Conservation (phyloP, 176 grass and related monocot species). For the Eremochloa ophiuroides region DNA sequence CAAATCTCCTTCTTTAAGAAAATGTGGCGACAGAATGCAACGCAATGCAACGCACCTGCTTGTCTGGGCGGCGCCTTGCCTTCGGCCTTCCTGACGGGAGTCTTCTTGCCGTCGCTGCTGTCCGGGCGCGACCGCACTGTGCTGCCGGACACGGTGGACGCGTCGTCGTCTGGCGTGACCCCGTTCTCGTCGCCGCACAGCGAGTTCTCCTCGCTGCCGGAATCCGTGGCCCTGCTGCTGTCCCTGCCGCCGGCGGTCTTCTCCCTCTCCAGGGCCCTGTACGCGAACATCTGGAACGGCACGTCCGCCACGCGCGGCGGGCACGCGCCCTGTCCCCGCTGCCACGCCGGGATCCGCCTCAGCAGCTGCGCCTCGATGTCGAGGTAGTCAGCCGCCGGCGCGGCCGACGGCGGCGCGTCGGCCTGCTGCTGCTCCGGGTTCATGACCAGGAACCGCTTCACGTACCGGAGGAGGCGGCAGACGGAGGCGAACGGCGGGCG, state of each 20-base stretch:
- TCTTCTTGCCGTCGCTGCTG: constrained; percentile 36
- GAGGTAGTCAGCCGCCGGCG: constrained; percentile 54
- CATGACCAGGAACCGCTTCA: constrained; percentile 79
- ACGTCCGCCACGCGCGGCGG: constrained; percentile 39
- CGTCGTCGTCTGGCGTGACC: constrained; percentile 45
- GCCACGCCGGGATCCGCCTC: constrained; percentile 47
- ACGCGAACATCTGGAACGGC: constrained; percentile 93
- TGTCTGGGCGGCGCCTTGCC: constrained; percentile 39
- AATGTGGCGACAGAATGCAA: background rate
- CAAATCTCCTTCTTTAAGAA: background rate
- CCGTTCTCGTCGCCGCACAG: constrained; percentile 69
- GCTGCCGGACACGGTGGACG: constrained; percentile 15
- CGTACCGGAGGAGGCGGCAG: constrained; percentile 75
- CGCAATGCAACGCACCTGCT: constrained; percentile 30
- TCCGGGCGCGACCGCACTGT: constrained; percentile 29
- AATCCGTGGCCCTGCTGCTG: constrained; percentile 47
- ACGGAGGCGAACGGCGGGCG: constrained; percentile 72
- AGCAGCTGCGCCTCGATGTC: constrained; percentile 69
- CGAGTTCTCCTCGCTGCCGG: constrained; percentile 59
- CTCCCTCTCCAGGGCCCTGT: constrained; percentile 72
- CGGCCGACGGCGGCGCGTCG: constrained; percentile 23
- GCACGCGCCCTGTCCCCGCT: constrained; percentile 15
- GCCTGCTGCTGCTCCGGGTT: constrained; percentile 60
- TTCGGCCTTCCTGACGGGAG: constrained; percentile 35
- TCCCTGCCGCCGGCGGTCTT: constrained; percentile 40